Evolutionary conservation across 352 stramenopile species (phyloP), one percentile per base, ranked within the genome.

Genomic region (Globisporangium nodosum): DNA sequence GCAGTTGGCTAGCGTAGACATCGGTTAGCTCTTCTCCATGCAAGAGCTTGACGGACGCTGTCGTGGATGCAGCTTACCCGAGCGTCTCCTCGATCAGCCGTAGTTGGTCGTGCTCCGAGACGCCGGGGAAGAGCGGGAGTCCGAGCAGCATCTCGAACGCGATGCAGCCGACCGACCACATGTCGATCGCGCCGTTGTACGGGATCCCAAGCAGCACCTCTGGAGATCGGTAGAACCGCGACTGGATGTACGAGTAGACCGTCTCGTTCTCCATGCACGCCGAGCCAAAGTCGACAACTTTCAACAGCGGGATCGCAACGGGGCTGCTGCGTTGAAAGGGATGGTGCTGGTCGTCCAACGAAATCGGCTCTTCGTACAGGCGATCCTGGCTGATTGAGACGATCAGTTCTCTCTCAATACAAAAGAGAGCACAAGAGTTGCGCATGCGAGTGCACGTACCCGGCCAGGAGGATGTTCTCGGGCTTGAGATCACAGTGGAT

Each of bases 401-500:
- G n/a, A 21, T 27, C 11, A 15, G 24, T 37, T 40, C 35, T 40
- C 35, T 15, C 16, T 5, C 16, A 3, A 40, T 5, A 24, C 24
- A 9, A 48, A 11, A 7, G 20, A 47, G 13, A 5, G 13, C 24
- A 18, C 12, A n/a, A 30, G 20, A 37, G 6, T 18, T 16, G 49
- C 30, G 6, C 15, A 5, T 5, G 6, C 13, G 8, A 20, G 27
- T 12, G 27, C 20, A 27, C 70, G 37, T 57, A 70, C 70, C 66
- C 63, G 20, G 63, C 64, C 9, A 98, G 66, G 31, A 98, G 71
- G 62, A 98, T 97, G 68, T 99, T 98, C 68, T 99, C 96, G 7
- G 96, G 96, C 63, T 99, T 99, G 45, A 99, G 77, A 75, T 99
- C 96, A 63, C 92, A 98, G 74, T 98, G 95, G 57, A 99, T 98